A percentile compares a stretch with the other conserved stretches of the same genome.
Conservation (phyloP, 306 rosid genomes). For the Oemleria cerasiformis region DNA sequence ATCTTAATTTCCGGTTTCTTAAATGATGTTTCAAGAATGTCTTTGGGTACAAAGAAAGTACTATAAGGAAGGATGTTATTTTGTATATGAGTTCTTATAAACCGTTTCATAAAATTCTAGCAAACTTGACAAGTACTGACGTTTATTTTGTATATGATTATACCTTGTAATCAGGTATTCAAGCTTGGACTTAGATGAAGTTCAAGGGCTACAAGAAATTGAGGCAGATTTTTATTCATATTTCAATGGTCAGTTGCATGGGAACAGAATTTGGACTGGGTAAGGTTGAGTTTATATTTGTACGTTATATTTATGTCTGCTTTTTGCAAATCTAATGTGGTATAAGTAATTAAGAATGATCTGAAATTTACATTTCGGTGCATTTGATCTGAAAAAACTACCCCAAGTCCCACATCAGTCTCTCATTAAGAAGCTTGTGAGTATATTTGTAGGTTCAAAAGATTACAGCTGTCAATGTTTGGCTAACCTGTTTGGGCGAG, state of each 20-base stretch:
- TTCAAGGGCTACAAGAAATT: conserved; percentile 67
- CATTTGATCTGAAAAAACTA: not conserved
- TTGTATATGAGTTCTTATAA: not conserved
- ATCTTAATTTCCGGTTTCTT: not conserved
- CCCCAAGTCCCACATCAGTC: not conserved
- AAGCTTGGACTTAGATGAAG: conserved; percentile 59
- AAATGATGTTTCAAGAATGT: not conserved
- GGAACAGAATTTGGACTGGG: conserved; percentile 87
- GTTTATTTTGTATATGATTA: conserved; percentile 22
- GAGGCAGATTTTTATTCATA: conserved; percentile 61
- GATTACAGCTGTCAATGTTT: not conserved
- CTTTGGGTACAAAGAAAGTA: not conserved
- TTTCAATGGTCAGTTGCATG: conserved; percentile 77
- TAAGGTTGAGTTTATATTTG: conserved; percentile 34
- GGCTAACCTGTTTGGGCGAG: not conserved
- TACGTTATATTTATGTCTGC: not conserved
- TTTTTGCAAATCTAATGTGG: conserved; percentile 10
- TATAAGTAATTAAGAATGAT: not conserved
- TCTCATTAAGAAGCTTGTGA: not conserved
- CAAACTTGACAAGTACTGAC: conserved; percentile 14
- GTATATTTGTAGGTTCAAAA: not conserved
- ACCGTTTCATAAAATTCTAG: conserved; percentile 9
- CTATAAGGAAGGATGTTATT: not conserved
- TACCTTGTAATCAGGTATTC: conserved; percentile 47
- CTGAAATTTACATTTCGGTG: conserved; percentile 18